phyloP scores from a whole-genome alignment of 192 early-diverging fungal genomes.

The Haplosporangium gracile region DNA sequence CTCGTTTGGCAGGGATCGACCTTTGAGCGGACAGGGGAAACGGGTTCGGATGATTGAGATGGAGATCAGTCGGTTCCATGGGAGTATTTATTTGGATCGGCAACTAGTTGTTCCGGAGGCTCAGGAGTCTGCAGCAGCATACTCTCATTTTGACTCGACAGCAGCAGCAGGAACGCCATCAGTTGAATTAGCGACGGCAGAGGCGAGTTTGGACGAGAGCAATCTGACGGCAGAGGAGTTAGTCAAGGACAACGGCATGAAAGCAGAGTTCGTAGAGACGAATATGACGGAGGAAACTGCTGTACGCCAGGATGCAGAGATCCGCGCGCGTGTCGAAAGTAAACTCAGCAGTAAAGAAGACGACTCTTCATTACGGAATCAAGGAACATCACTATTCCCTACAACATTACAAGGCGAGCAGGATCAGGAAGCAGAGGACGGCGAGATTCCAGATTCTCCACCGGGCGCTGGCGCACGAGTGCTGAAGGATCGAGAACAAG shows the following conservation, averaged over 20 bases:
- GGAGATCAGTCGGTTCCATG: constrained; percentile 74
- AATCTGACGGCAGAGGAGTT: not conserved
- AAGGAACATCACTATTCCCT: not conserved
- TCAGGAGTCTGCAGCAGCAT: not conserved
- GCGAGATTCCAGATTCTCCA: constrained; percentile 32
- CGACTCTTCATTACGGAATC: not conserved
- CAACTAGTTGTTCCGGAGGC: constrained; percentile 19
- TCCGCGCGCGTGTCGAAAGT: not conserved
- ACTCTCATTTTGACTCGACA: not conserved
- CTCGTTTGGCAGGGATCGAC: constrained; percentile 73
- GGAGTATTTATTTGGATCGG: constrained; percentile 64
- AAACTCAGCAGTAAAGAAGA: not conserved
- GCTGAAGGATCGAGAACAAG: not conserved
- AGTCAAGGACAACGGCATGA: not conserved
- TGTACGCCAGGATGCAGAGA: not conserved
- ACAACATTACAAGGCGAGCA: not conserved
- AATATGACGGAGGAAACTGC: no score
- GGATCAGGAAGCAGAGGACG: constrained; percentile 29
- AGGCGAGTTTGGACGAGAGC: no score
- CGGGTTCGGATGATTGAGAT: constrained; percentile 76
- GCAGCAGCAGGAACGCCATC: not conserved
- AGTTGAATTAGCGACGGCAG: not conserved
- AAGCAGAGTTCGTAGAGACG: not conserved
- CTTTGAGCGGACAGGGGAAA: constrained; percentile 56
- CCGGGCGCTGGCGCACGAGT: constrained; percentile 29